Conservation (phyloP, 2,329 filamentous ascomycete genomes). For the Penicillium digitatum region DNA sequence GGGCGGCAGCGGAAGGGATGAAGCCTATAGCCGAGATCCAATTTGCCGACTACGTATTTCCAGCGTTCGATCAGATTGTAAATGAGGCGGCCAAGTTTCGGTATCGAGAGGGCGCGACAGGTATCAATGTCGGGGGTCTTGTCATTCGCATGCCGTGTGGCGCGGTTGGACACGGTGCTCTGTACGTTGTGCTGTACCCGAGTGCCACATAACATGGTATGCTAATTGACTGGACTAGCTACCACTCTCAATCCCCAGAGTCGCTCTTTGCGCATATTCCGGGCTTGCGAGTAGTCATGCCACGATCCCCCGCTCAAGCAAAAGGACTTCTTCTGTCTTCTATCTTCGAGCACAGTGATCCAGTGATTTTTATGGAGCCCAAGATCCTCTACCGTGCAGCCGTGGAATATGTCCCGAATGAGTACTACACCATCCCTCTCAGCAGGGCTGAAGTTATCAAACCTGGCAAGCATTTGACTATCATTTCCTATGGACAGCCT, state of each 20-base stretch:
- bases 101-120: conserved; percentile 65
- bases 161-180: conserved; percentile 79
- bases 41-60: conserved; percentile 91
- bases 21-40: conserved; percentile 91
- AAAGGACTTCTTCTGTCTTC: conserved; percentile 78
- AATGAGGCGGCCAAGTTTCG: conserved; percentile 89
- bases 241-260: conserved; percentile 89
- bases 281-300: conserved; percentile 79
- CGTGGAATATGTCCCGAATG: conserved; percentile 82
- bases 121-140: conserved; percentile 69
- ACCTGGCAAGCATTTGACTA: conserved; percentile 72
- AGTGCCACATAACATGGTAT: not conserved
- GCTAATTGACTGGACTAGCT: conserved; percentile 32
- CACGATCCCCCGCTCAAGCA: conserved; percentile 78
- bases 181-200: conserved; percentile 46
- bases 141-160: conserved; percentile 89
- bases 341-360: conserved; percentile 73
- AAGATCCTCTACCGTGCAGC: conserved; percentile 90
- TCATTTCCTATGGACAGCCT: conserved; percentile 86
- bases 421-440: conserved; percentile 75
- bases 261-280: conserved; percentile 84
- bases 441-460: conserved; percentile 83
- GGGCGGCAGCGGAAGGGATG: conserved; percentile 85
- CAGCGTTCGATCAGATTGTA: conserved; percentile 89
- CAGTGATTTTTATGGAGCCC: conserved; percentile 88